Base-by-base conservation (phyloP, 768 basidiomycete species). In the Mycena indigotica region DNA sequence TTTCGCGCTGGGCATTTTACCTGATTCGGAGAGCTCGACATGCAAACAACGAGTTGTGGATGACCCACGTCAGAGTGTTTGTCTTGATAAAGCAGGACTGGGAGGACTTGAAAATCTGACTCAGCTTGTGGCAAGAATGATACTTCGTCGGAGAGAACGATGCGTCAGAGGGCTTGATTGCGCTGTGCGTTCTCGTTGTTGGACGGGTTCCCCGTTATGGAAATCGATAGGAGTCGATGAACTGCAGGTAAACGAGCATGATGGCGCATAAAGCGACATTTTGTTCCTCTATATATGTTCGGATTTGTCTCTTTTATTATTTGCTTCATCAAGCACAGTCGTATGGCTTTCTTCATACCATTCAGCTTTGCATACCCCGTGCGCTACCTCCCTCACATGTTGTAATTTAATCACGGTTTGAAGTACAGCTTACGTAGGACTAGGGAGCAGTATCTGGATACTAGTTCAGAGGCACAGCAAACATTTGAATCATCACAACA, bases 361-460 rank as follows among this genome's bases (percentile, higher is more conserved):
- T 44, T 44, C 41, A 44, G 15, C 15, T 44, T 44, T 44, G 8
- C 6, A 44, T 44, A 38, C n/a, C 35, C 41, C 41, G 41, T 19
- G 41, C 41, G 41, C n/a, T 44, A 23, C 41, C 41, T 44, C 41
- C n/a, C n/a, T 38, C 41, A 44, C 41, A 44, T 44, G 41, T 44
- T 44, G 41, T 44, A 44, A 16, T 44, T 8, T 19, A 44, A 44
- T 44, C 23, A 17, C 32, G 10, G 17, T 35, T 35, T 35, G 32
- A 17, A 8, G 35, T 19, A 29, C 25, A 19, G 23, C 12, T 16
- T 44, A 6, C 41, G 23, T 8, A 8, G n/a, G 6, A 44, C 28
- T 52, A 46, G 16, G 81, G 75, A 45, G 81, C 77, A 62, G 81
- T 72, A 57, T 72, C 72, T 72, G 32, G 26, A 29, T 28, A 16